Conservation (phyloP, 1,284 basidiomycete species). For the Anthracocystis panici-leucophaei region DNA sequence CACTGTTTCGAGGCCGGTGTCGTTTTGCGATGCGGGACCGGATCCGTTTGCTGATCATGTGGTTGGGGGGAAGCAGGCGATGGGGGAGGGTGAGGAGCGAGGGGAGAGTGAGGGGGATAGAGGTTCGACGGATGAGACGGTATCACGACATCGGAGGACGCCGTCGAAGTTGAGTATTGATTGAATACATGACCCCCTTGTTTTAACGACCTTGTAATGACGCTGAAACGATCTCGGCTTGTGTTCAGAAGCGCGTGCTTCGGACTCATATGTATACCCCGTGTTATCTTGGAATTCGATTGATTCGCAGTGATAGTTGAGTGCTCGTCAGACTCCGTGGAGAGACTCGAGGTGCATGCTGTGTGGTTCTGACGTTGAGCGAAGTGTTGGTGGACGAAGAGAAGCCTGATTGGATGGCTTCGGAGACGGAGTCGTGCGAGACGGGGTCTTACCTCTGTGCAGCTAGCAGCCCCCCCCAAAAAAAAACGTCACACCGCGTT, state of each 20-base stretch:
- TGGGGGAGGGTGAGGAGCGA: background rate
- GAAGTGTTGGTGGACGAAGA: background rate
- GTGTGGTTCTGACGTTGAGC: no score
- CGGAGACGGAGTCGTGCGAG: no score
- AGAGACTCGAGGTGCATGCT: no score
- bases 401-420: no score
- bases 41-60: slow-evolving; percentile 31
- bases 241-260: no score
- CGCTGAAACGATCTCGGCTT: slow-evolving; percentile 9
- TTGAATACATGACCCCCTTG: background rate
- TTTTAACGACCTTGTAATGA: background rate
- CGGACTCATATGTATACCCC: background rate
- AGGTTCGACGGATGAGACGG: background rate
- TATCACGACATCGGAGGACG: slow-evolving; percentile 18
- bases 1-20: slow-evolving; percentile 21
- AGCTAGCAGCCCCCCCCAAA: no score
- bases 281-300: background rate
- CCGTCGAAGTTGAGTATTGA: slow-evolving; percentile 36
- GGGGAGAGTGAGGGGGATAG: background rate
- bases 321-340: no score
- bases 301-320: no score
- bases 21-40: slow-evolving; percentile 37
- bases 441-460: no score
- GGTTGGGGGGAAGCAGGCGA: background rate
- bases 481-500: no score